Base-by-base conservation (phyloP, 2,329 filamentous ascomycete species). In the Fusarium tuaranense region DNA sequence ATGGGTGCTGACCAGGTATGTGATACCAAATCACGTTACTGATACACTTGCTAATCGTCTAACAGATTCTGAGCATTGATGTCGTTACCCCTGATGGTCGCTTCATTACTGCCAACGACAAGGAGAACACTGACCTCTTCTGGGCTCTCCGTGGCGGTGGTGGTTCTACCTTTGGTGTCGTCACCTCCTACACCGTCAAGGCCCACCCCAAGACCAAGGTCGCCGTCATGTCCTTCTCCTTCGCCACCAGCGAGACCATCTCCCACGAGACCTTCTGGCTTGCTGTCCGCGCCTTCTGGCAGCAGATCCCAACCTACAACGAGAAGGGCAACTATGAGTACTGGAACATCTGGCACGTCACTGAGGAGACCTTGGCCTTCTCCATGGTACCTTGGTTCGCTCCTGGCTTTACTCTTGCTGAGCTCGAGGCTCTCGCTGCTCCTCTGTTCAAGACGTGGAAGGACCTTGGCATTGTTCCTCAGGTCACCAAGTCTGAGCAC, bases 101-200 rank as follows among this genome's bases (percentile, higher is more conserved):
- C 10, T 78, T 75, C 38, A n/a, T 78, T 10, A 78, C 72, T 0
- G 69, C 68, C 10, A 71, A 51, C 9, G 66, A 75, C 12, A 60
- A 66, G 1, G 25, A 75, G 39, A 78, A 78, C 34, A 64, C 65
- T 1, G 75, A 78, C n/a, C 76, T 85, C 4, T 85, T 82, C 79
- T 72, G 81, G 48, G 84, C 85, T 2, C 77, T 86, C 20, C 77
- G 82, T 1, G 85, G 85, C 1, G 85, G 84, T 5, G 84, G 84
- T 0, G 83, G 81, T 7, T 78, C 83, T 25, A 81, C 83, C 7
- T 81, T 82, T 7, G 83, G 80, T 18, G 82, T 78, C 1, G 75
- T 72, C 2, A 78, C 75, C 22, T 78, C 76, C 1, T 76, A 82
- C 39, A 85, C 82, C 1, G 71, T 87, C 46, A 85, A 85, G 58